Conservation (phyloP, 2,329 filamentous ascomycete species). For the Talaromyces albobiverticillius region DNA sequence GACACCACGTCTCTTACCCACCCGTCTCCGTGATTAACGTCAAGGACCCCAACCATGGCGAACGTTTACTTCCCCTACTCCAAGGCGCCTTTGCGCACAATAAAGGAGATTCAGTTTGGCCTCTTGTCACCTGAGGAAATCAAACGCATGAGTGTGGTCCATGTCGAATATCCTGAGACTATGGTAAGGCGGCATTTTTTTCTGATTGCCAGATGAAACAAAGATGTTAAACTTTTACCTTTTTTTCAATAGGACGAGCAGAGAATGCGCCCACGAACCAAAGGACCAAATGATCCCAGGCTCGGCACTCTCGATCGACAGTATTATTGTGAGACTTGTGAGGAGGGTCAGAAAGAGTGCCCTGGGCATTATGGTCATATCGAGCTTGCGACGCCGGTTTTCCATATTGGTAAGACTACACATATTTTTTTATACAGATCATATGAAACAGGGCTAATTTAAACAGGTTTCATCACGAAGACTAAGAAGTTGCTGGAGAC, state of each 20-base stretch:
- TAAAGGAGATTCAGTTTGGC: constrained; percentile 99
- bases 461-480: constrained; percentile 89
- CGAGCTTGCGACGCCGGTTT: constrained; percentile 93
- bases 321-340: constrained; percentile 94
- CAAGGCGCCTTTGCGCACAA: constrained; percentile 92
- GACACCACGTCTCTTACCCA: constrained; percentile 6
- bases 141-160: constrained; percentile 95
- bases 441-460: constrained; percentile 11
- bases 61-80: constrained; percentile 88
- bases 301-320: constrained; percentile 95
- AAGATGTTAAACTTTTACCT: constrained; percentile 17
- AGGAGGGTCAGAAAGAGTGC: constrained; percentile 92
- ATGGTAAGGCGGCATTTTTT: constrained; percentile 58
- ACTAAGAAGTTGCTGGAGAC: constrained; percentile 99
- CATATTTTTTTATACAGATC: not conserved
- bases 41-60: constrained; percentile 65
- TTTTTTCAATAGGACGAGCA: constrained; percentile 66
- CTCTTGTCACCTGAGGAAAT: constrained; percentile 97
- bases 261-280: constrained; percentile 82
- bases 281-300: constrained; percentile 91
- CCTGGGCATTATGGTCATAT: constrained; percentile 99
- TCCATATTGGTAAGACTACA: constrained; percentile 63
- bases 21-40: constrained; percentile 13
- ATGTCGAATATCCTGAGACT: constrained; percentile 97
- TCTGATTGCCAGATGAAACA: constrained; percentile 11